Evolutionary conservation across 495 filamentous ascomycete genomes (phyloP), one percentile per base, ranked within the genome.

Genomic region (Aspergillus diversus): DNA sequence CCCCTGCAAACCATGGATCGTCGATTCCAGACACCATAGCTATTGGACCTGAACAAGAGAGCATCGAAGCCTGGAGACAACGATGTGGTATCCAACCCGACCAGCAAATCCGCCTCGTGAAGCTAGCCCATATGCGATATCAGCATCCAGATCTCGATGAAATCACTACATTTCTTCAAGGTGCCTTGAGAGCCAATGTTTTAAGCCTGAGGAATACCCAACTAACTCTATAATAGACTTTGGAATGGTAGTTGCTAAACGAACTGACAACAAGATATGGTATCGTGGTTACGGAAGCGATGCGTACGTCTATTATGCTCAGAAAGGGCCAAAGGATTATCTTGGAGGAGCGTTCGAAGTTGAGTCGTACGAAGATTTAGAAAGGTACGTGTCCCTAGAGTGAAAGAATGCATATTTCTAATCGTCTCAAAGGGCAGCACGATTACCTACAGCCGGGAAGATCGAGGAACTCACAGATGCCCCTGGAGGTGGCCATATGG

Each of bases 201-300:
- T 27, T 2, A 57, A 42, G 49, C 34, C 31, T 37, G 6, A 33
- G 15, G 12, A 15, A n/a, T 11, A 0, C 0, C 16, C 0, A 21
- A 8, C 5, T 0, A 16, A 21, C 12, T 21, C 53, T 4, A 5
- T 31, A 2, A 3, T 35, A 55, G 84, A 86, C 69, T 89, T 89
- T 71, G 86, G 85, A 61, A 81, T 88, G 64, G 69, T 67, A 31
- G 74, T 81, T 53, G 72, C 71, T 3, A 73, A 77, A 49, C 69
- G 72, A 54, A 66, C 78, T 5, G 76, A 78, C 33, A 72, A 80
- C 55, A 80, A 77, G 56, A 79, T 86, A 15, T 87, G 82, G 75
- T 86, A 77, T 71, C 78, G 84, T 31, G 85, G 86, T 6, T 86
- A 86, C 65, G 84, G 86, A n/a, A 72, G 75, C 33, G 85, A 87